These are phyloP conservation scores for Eremothecium cymbalariae DNA, from an alignment of 1,139 yeast species.

Conservation along the genomic window DNA sequence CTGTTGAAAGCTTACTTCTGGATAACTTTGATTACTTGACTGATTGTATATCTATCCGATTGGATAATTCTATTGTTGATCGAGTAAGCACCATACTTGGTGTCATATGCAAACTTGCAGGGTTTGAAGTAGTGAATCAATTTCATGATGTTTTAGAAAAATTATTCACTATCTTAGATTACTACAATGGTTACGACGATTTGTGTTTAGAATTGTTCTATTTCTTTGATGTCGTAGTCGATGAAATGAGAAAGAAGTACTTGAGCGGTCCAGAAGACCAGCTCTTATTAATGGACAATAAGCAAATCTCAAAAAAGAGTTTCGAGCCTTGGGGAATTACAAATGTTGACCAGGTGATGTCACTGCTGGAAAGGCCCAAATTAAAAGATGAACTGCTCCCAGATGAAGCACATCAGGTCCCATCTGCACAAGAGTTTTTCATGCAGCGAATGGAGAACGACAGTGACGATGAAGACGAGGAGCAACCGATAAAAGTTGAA, in stretches of 20 bases:
- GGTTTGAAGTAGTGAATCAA: conserved; percentile 55
- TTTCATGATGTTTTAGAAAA: conserved; percentile 66
- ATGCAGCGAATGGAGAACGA: conserved; percentile 17
- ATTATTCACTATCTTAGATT: conserved; percentile 68
- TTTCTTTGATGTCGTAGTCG: conserved; percentile 58
- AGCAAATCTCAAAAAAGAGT: conserved; percentile 10
- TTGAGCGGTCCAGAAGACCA: conserved; percentile 23
- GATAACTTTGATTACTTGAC: conserved; percentile 74
- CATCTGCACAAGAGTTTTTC: conserved; percentile 28
- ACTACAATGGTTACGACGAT: conserved; percentile 70
- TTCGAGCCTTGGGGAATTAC: conserved; percentile 24
- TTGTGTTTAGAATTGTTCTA: conserved; percentile 68
- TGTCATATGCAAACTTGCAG: conserved; percentile 61
- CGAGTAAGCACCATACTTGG: conserved; percentile 62
- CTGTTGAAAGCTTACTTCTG: conserved; percentile 46
- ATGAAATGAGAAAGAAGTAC: conserved; percentile 43
- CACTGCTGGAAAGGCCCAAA: conserved; percentile 17
- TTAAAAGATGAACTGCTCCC: too few relatives aligned
- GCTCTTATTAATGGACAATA: conserved; percentile 8
- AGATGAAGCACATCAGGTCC: conserved; percentile 12
- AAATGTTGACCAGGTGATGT: conserved; percentile 16
- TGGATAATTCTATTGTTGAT: conserved; percentile 68
- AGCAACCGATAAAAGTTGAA: conserved; percentile 6
- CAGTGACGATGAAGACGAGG: conserved; percentile 24
- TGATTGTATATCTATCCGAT: conserved; percentile 61